A percentile compares a stretch with the other conserved stretches of the same genome.
These are phyloP conservation scores for Blastocladiella emersonii DNA, from an alignment of 371 early-diverging fungal species.

Conservation along the genomic window DNA sequence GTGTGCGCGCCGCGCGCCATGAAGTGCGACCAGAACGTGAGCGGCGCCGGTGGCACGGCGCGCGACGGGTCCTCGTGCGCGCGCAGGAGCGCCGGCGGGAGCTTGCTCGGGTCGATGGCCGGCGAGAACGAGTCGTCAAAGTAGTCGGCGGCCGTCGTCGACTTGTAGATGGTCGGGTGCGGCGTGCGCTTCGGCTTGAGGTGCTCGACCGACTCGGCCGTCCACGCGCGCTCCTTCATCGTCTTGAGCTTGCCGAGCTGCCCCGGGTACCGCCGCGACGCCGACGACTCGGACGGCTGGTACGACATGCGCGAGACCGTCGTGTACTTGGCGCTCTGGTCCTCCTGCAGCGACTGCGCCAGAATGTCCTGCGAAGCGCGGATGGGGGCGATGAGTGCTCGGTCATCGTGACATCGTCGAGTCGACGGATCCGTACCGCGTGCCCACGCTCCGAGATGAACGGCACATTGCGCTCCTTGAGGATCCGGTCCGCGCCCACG, in stretches of 20 bases:
- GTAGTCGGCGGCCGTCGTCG: neutral
- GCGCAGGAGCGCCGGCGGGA: neutral
- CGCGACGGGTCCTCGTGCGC: neutral
- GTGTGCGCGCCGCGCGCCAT: constrained; percentile 4
- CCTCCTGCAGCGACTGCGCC: neutral
- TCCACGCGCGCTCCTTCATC: constrained; percentile 5
- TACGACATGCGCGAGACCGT: constrained; percentile 3
- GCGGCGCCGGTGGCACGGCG: constrained; percentile 3
- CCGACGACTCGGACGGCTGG: neutral
- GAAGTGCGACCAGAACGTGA: constrained; percentile 8
- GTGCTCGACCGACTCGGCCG: neutral
- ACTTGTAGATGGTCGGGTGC: constrained; percentile 4
- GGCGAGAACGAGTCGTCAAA: neutral
- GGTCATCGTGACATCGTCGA: neutral
- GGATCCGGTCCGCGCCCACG: constrained; percentile 11
- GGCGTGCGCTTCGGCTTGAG: neutral
- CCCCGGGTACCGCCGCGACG: neutral
- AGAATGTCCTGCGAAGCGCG: constrained; percentile 2
- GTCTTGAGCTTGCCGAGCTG: neutral
- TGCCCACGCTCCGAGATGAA: constrained; percentile 3
- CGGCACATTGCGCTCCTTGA: constrained; percentile 4
- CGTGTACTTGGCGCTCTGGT: neutral
- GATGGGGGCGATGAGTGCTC: neutral
- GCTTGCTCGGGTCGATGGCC: neutral
- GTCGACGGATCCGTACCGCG: neutral